Evolutionary conservation across 169 alveolate genomes (phyloP), one percentile per base, ranked within the genome.

Genomic region (Plasmodium vinckei): DNA sequence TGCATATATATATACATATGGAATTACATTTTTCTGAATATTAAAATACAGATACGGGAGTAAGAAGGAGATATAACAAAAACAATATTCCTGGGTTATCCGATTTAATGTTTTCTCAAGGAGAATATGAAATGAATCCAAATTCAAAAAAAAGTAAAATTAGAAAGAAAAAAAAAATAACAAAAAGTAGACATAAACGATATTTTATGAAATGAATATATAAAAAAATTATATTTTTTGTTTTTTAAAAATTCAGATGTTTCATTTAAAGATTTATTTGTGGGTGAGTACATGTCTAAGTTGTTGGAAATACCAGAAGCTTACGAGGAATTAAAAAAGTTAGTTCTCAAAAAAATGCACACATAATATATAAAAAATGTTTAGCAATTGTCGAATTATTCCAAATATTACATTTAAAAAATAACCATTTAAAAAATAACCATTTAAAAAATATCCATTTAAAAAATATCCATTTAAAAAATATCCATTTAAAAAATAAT

Each of bases 221-320:
- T 59, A 51, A 4, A 23, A n/a, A 46, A 9, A 57, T 17, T 21
- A 17, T 51, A 10, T 13, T 71, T 42, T n/a, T 54, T 53, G 51
- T 59, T 59, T 17, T 49, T 21, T 13, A 13, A 5, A 10, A 9
- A 19, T 64, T 12, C 33, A 84, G 91, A 33, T n/a, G 73, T 84
- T 33, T 68, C 69, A 15, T 84, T 84, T 69, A 69, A 68, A 53
- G 91, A 84, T 64, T 27, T 84, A n/a, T 69, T 84, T 84, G 60
- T 23, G 46, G 57, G 46, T 49, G 91, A 84, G 59, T 44, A 84
- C 63, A 19, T 84, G 9, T 69, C 84, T 2, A 70, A 84, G 15
- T 53, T 84, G 51, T 51, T 84, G 33, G 91, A 84, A 44, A 64
- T 69, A 13, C 87, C 91, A 13, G 91, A 84, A 17, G 91, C 91